Evolutionary conservation across 1,139 yeast genomes (phyloP), one percentile per base, ranked within the genome.

Genomic region (Debaryomyces psychrophilus): DNA sequence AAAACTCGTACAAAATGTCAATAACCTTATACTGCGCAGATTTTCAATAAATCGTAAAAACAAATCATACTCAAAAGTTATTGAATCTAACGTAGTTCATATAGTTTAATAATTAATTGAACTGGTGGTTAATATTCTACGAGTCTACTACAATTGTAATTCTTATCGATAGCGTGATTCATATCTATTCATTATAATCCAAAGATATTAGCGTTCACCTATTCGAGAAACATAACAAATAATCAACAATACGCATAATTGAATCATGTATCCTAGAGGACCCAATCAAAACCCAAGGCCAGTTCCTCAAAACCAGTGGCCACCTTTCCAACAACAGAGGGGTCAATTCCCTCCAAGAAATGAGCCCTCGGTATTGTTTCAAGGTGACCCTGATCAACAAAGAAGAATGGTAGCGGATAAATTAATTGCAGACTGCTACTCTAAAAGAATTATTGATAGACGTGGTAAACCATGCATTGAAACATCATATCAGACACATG

Each of bases 351-450:
- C 31, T 11, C 42, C 41, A 11, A 37, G 34, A 20, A 36, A 29
- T n/a, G 42, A 37, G 9, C 22, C 37, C 14, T 31, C 31, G 14
- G n/a, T 25, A 17, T 17, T 27, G n/a, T 18, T 31, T 15, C 36
- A 44, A 18, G 31, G 25, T 8, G 7, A 26, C 18, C 40, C 46
- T 18, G 41, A 41, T 20, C 54, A 51, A 22, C 58, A 53, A 37
- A 52, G 63, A 43, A 49, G 54, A 38, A 37, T 46, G 33, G 50
- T 55, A 1, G 57, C 68, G 2, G 76, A 71, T 44, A 73, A 72
- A 50, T 58, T 75, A 42, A 64, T 65, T 20, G 61, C 63, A n/a
- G 79, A 73, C 49, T 73, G 79, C 52, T 74, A 73, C 53, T 68
- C 71, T 22, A 73, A 72, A 45, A 55, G 54, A 34, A 55, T 66